phyloP scores from a whole-genome alignment of 768 basidiomycete genomes.

The Mycena filopes region DNA sequence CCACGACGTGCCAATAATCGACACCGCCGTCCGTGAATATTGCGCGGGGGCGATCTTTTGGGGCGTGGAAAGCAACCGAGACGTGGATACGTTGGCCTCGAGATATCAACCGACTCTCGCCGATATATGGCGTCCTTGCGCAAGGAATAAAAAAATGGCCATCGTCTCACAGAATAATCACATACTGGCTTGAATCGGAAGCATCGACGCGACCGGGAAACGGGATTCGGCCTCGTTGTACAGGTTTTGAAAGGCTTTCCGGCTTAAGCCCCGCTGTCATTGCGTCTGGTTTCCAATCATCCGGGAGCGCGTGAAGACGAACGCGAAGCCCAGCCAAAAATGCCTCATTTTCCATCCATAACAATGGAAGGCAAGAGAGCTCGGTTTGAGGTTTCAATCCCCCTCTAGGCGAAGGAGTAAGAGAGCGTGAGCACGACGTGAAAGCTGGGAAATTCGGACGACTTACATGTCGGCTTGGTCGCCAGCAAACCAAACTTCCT shows the following conservation, averaged over 20 bases:
- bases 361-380: constrained; percentile 33
- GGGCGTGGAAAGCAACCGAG: constrained; percentile 27
- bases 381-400: constrained; percentile 27
- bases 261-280: neutral
- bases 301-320: constrained; percentile 5
- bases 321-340: constrained; percentile 38
- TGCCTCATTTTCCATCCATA: constrained; percentile 49
- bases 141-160: neutral
- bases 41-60: constrained; percentile 22
- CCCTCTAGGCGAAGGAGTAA: constrained; percentile 31
- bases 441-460: neutral
- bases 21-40: neutral
- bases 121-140: neutral
- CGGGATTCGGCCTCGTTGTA: too few relatives aligned
- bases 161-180: neutral
- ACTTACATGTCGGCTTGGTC: constrained; percentile 40
- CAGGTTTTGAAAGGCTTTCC: neutral
- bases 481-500: constrained; percentile 43
- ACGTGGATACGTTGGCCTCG: constrained; percentile 31
- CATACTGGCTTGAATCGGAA: constrained; percentile 4
- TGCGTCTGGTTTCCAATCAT: constrained; percentile 19
- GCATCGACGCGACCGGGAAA: too few relatives aligned
- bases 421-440: too few relatives aligned
- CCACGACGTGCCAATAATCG: constrained; percentile 27
- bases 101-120: constrained; percentile 18